Base-by-base conservation (phyloP, 768 basidiomycete genomes). In the Lactarius pseudohatsudake region DNA sequence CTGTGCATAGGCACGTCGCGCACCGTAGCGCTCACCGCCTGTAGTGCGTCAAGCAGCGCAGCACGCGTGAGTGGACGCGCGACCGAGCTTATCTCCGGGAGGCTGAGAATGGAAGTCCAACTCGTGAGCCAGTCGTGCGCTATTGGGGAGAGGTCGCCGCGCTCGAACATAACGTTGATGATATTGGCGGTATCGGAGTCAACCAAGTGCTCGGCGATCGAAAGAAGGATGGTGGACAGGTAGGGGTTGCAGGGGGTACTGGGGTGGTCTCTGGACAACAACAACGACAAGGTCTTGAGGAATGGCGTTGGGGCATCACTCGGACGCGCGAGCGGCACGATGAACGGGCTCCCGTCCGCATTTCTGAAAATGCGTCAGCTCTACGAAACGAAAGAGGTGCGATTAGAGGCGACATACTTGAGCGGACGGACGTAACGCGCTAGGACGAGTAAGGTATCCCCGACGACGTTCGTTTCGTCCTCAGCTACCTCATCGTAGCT, bases 1-100 rank as follows among this genome's bases (percentile, higher is more conserved):
- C 91, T 81, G 74, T 92, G 90, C 13, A 77, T 76, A 38, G 81
- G 82, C 79, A 91, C 88, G 68, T 92, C 91, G 72, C 82, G 85
- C 45, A 92, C 81, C 36, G 82, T 84, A 16, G 86, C 84, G 70
- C 89, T 90, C 2, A 86, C 85, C 11, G 73, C 74, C 62, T 85
- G 79, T 40, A 92, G 77, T 2, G 83, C 79, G 22, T 82, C 79
- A 79, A 91, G 83, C 60, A 87, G 78, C 20, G 84, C 83, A 43
- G 78, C 72, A 26, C 87, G 79, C 3, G 90, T 89, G 20, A 80
- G 66, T 0, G 86, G 84, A 18, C 85, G 76, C 3, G 77, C 65
- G 3, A 68, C 32, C 0, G 68, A 69, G 64, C 70, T 73, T 3
- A 78, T 67, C 36, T 65, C 72, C 1, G 80, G 73, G 66, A 85